Evolutionary conservation across 176 grass and related monocot species (phyloP).

Genomic region (Secale cereale): DNA sequence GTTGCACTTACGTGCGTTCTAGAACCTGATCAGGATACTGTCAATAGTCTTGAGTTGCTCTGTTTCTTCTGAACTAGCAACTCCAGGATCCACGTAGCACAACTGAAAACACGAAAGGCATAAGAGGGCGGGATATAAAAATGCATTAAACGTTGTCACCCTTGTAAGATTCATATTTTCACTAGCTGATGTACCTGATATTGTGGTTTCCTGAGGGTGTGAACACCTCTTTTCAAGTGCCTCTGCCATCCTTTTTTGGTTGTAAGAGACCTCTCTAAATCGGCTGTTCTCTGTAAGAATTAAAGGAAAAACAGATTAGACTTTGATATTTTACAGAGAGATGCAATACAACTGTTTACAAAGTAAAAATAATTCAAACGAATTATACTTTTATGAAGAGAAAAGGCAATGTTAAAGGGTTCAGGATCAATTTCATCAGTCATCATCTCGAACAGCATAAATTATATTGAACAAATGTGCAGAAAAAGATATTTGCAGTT

Average conservation of each 20-base stretch:
- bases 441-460: not conserved
- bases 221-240: slow-evolving; percentile 77
- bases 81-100: slow-evolving; percentile 82
- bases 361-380: not conserved
- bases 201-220: slow-evolving; percentile 78
- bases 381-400: too few relatives aligned
- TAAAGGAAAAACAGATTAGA: not conserved
- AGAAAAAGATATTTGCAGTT: not conserved
- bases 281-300: not conserved
- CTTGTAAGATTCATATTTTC: not conserved
- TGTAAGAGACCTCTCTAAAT: slow-evolving; percentile 60
- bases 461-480: not conserved
- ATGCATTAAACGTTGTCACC: not conserved
- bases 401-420: too few relatives aligned
- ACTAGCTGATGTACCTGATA: slow-evolving; percentile 60
- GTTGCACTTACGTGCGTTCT: slow-evolving; percentile 23
- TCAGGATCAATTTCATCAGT: not conserved
- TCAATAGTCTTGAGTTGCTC: slow-evolving; percentile 69
- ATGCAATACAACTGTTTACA: not conserved
- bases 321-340: not conserved
- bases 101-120: slow-evolving; percentile 44
- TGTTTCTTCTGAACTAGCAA: slow-evolving; percentile 57
- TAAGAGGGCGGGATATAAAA: not conserved
- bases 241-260: slow-evolving; percentile 71
- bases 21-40: slow-evolving; percentile 70